These are phyloP conservation scores for Orbilia blumenaviensis DNA, from an alignment of 2,329 filamentous ascomycete genomes.

Conservation along the genomic window DNA sequence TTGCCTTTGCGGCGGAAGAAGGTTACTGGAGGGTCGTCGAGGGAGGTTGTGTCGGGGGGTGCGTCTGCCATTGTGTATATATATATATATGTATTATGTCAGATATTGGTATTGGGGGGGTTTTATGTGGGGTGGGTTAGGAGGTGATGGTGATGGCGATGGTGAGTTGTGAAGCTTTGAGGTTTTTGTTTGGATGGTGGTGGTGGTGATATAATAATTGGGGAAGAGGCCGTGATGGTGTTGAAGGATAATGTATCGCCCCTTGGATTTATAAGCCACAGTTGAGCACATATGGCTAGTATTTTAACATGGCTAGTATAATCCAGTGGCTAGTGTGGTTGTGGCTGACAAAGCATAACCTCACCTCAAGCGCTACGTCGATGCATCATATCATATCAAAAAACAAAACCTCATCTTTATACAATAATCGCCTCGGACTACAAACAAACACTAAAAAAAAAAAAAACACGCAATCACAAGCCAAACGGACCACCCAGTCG, in stretches of 20 bases:
- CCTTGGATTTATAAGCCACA: conserved; percentile 39
- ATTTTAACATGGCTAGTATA: not conserved
- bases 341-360: not conserved
- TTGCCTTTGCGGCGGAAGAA: conserved; percentile 86
- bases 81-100: too few species aligned
- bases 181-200: not conserved
- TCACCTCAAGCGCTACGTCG: too few species aligned
- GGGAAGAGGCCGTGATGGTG: not conserved
- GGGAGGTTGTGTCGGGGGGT: conserved; percentile 18
- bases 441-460: not conserved
- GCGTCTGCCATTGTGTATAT: conserved; percentile 18
- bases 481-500: not conserved
- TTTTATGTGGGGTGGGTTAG: not conserved
- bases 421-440: too few species aligned
- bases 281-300: conserved; percentile 3
- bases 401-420: not conserved
- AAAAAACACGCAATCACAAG: not conserved
- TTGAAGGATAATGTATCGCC: conserved; percentile 19
- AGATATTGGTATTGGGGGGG: not conserved
- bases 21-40: conserved; percentile 66
- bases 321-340: not conserved
- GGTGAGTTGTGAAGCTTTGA: not conserved
- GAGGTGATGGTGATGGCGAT: not conserved
- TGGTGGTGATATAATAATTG: not conserved
- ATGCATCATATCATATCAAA: not conserved